Evolutionary conservation across 257 asterid genomes (phyloP).

Genomic region (Solanum paucissectum): DNA sequence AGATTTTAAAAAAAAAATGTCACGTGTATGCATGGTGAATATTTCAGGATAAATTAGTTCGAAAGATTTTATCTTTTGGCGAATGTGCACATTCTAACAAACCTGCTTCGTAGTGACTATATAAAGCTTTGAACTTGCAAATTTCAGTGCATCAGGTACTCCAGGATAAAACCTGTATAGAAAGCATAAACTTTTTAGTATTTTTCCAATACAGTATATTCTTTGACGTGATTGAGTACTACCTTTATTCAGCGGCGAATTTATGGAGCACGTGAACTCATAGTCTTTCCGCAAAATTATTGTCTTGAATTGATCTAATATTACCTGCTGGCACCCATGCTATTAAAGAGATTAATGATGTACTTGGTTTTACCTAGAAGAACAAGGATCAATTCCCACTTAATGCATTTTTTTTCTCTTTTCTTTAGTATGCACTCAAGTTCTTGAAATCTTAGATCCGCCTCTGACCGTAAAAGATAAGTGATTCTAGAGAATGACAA

Average conservation of each 20-base stretch:
- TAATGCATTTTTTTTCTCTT: background rate
- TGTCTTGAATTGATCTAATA: background rate
- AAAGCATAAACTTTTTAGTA: background rate
- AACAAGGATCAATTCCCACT: background rate
- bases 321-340: background rate
- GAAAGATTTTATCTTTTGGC: background rate
- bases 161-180: slow-evolving; percentile 83
- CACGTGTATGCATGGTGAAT: background rate
- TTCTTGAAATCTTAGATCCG: background rate
- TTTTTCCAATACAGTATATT: background rate
- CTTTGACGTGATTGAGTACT: background rate
- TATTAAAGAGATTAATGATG: background rate
- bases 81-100: background rate
- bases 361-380: background rate
- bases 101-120: slow-evolving; percentile 96
- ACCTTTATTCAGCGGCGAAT: background rate
- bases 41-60: background rate
- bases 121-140: slow-evolving; percentile 82
- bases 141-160: slow-evolving; percentile 86
- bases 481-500: background rate
- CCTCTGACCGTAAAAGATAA: background rate
- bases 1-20: background rate
- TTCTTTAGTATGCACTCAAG: background rate
- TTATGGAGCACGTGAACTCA: background rate
- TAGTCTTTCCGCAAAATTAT: background rate